Base-by-base conservation (phyloP, 2,329 filamentous ascomycete species). In the Cryphonectria naterciae region DNA sequence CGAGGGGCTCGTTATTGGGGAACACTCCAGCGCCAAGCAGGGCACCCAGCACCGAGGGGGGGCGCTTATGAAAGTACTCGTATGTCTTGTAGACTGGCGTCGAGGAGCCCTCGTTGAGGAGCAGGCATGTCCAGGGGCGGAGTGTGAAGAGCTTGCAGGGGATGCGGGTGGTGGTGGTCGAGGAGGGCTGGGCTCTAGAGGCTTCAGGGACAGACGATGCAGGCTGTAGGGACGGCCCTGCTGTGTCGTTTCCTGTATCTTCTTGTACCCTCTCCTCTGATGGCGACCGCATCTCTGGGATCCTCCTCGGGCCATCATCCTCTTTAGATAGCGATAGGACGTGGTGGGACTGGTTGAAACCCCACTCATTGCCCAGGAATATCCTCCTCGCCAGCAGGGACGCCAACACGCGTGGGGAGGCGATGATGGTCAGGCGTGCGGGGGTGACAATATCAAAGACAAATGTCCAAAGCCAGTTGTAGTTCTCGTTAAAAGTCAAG, bases 81-180 rank as follows among this genome's bases (percentile, higher is more conserved):
- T 93, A 92, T 4, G 88, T 89, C 63, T 86, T 86, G 80, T 93
- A 95, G 7, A 89, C 91, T 11, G 37, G 37, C 37, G 37, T 39
- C 37, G 37, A 39, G 70, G 91, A 93, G 11, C 92, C 91, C 80
- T 95, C 92, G 77, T 95, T 95, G 74, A 94, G 87, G 1, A 87
- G 82, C 0, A 94, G 76, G 25, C 87, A 85, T 0, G 84, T 85
- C 92, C 93, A 95, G 1, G 86, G 86, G 1, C 87, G 85, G n/a
- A 87, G 81, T 37, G 84, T 84, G 61, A 93, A 85, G 0, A 93
- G 79, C 15, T 77, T 78, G 73, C 78, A 81, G 1, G 79, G 76
- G 37, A 39, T 11, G 37, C 37, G 37, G 37, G 37, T 7, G 37
- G 37, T 37, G 37, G 37, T 37, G 37, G 37, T 37, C 37, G 37